Conservation (phyloP, 176 grass and related monocot species). For the Poa pratensis region DNA sequence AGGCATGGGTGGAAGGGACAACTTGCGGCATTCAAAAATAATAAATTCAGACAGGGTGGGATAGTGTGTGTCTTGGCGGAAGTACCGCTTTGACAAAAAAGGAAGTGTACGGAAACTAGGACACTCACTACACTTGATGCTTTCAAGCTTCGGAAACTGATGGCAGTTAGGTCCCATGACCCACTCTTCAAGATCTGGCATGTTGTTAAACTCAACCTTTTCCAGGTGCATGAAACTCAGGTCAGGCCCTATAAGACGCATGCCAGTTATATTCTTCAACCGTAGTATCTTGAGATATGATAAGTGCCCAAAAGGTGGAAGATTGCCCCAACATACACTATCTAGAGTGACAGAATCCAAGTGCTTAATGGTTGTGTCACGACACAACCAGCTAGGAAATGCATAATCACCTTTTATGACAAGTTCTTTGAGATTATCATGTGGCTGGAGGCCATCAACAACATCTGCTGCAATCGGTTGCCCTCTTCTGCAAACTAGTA, state of each 20-base stretch:
- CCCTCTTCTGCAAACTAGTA: not conserved
- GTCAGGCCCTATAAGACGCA: not conserved
- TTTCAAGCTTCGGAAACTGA: not conserved
- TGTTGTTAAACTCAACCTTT: not conserved
- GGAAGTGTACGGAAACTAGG: slow-evolving; percentile 4
- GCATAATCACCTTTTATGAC: slow-evolving; percentile 3
- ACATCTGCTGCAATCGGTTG: not conserved
- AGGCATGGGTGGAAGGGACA: slow-evolving; percentile 7
- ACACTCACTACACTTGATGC: slow-evolving; percentile 2
- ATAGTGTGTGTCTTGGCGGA: not conserved
- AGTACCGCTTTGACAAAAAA: not conserved
- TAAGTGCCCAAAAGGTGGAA: not conserved
- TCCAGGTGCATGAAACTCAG: slow-evolving; percentile 9
- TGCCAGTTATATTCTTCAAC: not conserved
- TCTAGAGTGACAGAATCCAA: not conserved
- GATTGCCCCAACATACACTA: not conserved
- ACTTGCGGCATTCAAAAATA: not conserved
- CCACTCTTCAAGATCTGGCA: slow-evolving; percentile 18
- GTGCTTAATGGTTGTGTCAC: not conserved
- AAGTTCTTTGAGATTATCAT: slow-evolving; percentile 22
- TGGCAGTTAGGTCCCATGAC: slow-evolving; percentile 3
- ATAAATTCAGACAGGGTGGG: not conserved
- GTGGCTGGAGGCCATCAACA: slow-evolving; percentile 20
- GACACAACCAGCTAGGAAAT: not conserved
- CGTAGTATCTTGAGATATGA: not conserved